Evolutionary conservation across 192 early-diverging fungal genomes (phyloP).

Genomic region (Bifiguratus adelaidae): DNA sequence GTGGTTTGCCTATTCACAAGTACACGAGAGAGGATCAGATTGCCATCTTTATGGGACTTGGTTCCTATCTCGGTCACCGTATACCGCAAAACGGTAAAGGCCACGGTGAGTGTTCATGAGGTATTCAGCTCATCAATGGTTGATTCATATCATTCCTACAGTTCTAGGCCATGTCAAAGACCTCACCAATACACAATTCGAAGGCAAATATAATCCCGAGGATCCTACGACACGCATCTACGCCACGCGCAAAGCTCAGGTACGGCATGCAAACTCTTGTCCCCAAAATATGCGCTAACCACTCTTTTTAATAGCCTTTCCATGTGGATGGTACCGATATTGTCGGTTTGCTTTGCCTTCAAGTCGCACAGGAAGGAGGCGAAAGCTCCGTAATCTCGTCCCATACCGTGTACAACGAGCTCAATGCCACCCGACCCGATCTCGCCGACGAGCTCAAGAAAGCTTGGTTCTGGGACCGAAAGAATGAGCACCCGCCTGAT

Average conservation of each 20-base stretch:
- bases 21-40: conserved; percentile 15
- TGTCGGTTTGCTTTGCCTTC: conserved; percentile 21
- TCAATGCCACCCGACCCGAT: conserved; percentile 16
- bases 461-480: conserved; percentile 26
- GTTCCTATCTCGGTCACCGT: conserved; percentile 18
- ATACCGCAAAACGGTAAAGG: neutral
- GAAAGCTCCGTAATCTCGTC: conserved; percentile 21
- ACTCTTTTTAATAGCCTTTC: too few species aligned
- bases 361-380: conserved; percentile 17
- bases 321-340: conserved; percentile 24
- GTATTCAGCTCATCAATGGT: conserved; percentile 3
- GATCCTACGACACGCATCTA: conserved; percentile 21
- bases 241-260: conserved; percentile 27
- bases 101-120: neutral
- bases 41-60: conserved; percentile 25
- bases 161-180: conserved; percentile 27
- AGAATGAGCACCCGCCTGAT: conserved; percentile 13
- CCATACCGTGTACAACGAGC: conserved; percentile 25
- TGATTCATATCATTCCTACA: conserved; percentile 18
- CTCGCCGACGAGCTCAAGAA: conserved; percentile 15
- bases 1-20: conserved; percentile 12
- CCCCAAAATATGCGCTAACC: too few species aligned
- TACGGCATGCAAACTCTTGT: too few species aligned
- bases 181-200: conserved; percentile 9
- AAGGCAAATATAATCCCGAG: conserved; percentile 13